Conservation (phyloP, 2,329 filamentous ascomycete genomes). For the Ophiostoma triangulosporum region DNA sequence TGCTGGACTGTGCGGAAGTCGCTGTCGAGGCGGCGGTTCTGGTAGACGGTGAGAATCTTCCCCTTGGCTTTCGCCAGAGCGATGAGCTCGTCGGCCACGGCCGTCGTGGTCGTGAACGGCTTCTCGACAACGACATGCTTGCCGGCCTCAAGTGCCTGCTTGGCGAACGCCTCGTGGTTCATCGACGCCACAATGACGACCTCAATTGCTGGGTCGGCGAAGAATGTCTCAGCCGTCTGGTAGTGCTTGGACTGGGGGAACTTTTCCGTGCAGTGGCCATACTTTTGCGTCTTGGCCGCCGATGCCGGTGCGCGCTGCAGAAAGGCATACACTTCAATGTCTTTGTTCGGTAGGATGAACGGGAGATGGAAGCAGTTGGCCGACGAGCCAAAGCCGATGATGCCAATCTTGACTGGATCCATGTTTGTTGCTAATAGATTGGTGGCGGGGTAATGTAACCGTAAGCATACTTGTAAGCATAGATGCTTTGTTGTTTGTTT, state of each 20-base stretch:
- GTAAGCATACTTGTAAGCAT: not conserved
- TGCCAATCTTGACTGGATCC: constrained; percentile 29
- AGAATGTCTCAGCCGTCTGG: constrained; percentile 42
- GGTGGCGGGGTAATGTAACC: not conserved
- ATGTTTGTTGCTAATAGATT: not conserved
- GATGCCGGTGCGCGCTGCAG: constrained; percentile 29
- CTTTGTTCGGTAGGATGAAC: constrained; percentile 32
- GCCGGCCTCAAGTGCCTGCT: constrained; percentile 40
- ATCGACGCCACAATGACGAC: constrained; percentile 49
- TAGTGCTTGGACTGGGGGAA: constrained; percentile 40
- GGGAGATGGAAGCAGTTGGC: constrained; percentile 36
- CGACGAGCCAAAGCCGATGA: constrained; percentile 36
- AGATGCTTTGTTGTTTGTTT: not conserved
- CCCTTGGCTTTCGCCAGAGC: constrained; percentile 31
- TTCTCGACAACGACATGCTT: constrained; percentile 56
- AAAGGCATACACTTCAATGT: constrained; percentile 32
- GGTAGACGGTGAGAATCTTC: constrained; percentile 37
- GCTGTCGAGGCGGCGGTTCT: constrained; percentile 39
- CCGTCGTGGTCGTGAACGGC: constrained; percentile 46
- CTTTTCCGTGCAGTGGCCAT: constrained; percentile 35
- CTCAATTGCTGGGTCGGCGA: constrained; percentile 43
- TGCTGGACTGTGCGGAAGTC: constrained; percentile 49
- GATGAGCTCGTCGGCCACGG: constrained; percentile 42
- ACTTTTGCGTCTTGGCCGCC: constrained; percentile 6
- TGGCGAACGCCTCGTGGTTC: constrained; percentile 41